Percentiles rank a stretch among this genome's conserved stretches.
Evolutionary conservation across 345 rosid species (phyloP).

Genomic region (Litchi chinensis): DNA sequence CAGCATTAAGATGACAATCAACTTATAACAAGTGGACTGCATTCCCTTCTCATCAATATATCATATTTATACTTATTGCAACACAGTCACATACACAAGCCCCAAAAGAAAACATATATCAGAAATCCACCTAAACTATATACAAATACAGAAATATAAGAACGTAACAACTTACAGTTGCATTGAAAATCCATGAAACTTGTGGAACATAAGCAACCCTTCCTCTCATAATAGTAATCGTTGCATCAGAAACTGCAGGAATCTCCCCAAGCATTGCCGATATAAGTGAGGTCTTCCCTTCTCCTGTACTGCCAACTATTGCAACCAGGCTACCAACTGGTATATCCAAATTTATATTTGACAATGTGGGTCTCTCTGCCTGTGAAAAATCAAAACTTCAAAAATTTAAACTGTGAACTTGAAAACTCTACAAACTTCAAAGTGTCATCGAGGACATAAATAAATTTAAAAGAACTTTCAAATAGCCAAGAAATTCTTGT

Average conservation of each 20-base stretch:
- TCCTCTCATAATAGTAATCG: slow-evolving; percentile 73
- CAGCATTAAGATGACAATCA: slow-evolving; percentile 15
- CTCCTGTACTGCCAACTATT: slow-evolving; percentile 96
- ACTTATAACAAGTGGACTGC: neutral
- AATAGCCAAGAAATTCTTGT: neutral
- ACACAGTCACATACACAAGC: neutral
- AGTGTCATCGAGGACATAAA: neutral
- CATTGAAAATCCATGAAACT: slow-evolving; percentile 99
- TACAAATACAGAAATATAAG: neutral
- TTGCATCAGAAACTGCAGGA: slow-evolving; percentile 71
- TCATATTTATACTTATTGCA: neutral
- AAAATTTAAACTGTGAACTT: slow-evolving; percentile 11
- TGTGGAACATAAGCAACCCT: slow-evolving; percentile 96
- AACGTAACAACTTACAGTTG: slow-evolving; percentile 65
- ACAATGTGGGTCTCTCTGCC: slow-evolving; percentile 90
- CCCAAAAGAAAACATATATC: slow-evolving; percentile 12
- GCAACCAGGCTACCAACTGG: slow-evolving; percentile 95
- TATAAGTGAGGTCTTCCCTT: slow-evolving; percentile 93
- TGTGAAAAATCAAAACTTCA: slow-evolving; percentile 35
- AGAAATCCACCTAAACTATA: slow-evolving; percentile 3
- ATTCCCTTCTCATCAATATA: neutral
- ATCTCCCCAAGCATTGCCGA: slow-evolving; percentile 99
- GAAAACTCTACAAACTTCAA: neutral
- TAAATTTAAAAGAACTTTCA: neutral
- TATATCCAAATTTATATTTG: slow-evolving; percentile 81